These are phyloP conservation scores for Parachaetomium inaequale DNA, from an alignment of 495 filamentous ascomycete genomes.

Conservation along the genomic window DNA sequence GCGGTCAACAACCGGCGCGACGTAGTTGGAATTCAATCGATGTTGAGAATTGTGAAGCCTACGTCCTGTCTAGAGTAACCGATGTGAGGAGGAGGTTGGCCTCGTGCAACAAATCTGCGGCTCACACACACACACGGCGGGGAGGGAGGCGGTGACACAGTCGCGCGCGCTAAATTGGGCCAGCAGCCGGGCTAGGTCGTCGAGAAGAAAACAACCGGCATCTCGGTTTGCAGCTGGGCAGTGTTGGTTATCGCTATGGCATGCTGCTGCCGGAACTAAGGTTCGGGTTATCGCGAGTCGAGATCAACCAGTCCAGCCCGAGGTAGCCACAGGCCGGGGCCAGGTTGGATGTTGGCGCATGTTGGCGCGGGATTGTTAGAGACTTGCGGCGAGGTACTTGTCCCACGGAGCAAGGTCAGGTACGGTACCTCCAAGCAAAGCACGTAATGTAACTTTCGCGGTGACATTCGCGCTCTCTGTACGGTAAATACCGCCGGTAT, in stretches of 20 bases:
- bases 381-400: not conserved
- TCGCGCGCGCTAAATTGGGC: not conserved
- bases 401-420: not conserved
- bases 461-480: not conserved
- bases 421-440: not conserved
- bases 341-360: not conserved
- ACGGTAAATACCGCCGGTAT: not conserved
- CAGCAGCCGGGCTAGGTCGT: not conserved
- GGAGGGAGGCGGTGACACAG: not conserved
- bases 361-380: conserved; percentile 1
- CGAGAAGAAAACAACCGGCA: not conserved
- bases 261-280: not conserved
- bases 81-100: not conserved
- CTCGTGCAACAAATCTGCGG: conserved; percentile 1
- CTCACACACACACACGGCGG: not conserved
- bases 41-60: not conserved
- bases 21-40: not conserved
- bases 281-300: not conserved
- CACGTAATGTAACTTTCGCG: not conserved
- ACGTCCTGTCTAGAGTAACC: not conserved
- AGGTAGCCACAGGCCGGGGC: no score
- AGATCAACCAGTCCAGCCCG: not conserved
- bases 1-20: not conserved
- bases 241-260: not conserved
- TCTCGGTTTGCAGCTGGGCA: not conserved